Evolutionary conservation across 2,329 filamentous ascomycete species (phyloP).

Genomic region (Venturia asperata): DNA sequence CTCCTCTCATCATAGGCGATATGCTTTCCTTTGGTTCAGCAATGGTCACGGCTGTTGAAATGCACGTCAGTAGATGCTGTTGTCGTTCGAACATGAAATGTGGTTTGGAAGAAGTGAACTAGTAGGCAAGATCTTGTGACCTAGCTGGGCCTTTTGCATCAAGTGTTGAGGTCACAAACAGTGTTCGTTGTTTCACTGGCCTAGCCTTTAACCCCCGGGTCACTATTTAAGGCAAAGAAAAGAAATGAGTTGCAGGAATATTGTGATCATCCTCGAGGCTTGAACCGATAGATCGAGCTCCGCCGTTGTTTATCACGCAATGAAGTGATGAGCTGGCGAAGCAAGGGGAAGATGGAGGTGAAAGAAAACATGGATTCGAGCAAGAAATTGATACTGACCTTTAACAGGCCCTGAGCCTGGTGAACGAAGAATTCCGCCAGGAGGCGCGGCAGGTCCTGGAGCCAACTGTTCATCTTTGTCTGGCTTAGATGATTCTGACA

Average conservation of each 20-base stretch:
- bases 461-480: conserved; percentile 5
- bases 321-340: neutral
- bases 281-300: too few relatives aligned
- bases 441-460: neutral
- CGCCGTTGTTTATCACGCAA: neutral
- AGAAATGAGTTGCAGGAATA: neutral
- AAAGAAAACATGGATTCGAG: neutral
- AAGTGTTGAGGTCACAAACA: neutral
- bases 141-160: neutral
- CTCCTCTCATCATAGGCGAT: conserved; percentile 41
- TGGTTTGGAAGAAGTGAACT: neutral
- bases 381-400: conserved; percentile 13
- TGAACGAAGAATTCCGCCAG: conserved; percentile 8
- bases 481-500: conserved; percentile 8
- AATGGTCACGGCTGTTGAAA: conserved; percentile 38
- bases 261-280: neutral
- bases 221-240: too few relatives aligned
- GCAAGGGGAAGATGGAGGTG: neutral
- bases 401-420: conserved; percentile 18
- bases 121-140: neutral
- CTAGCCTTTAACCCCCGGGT: neutral
- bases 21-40: conserved; percentile 38
- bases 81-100: neutral
- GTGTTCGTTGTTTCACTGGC: neutral
- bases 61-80: neutral